Conservation (phyloP, 1,139 yeast genomes). For the Suhomyces coccinellae region DNA sequence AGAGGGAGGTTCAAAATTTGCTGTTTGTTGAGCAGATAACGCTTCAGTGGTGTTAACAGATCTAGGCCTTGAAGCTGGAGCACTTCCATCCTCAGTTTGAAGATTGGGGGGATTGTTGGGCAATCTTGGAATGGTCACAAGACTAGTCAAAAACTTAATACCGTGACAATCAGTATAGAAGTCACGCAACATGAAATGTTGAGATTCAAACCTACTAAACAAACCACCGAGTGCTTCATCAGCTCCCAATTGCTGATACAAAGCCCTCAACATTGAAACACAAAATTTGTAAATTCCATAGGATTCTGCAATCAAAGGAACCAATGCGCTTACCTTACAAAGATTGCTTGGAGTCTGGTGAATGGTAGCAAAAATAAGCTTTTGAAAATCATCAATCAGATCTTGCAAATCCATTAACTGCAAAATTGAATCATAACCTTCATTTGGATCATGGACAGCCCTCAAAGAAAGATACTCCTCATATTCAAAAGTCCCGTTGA, state of each 20-base stretch:
- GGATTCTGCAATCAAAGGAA: constrained; percentile 90
- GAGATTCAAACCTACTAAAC: constrained; percentile 71
- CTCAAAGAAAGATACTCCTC: constrained; percentile 89
- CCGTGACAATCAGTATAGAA: constrained; percentile 91
- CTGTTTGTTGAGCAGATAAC: constrained; percentile 38
- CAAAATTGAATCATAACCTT: constrained; percentile 86
- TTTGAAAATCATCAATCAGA: constrained; percentile 75
- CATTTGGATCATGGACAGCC: constrained; percentile 90
- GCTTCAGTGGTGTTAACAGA: constrained; percentile 26
- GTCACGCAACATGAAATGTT: constrained; percentile 76
- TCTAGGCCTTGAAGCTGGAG: constrained; percentile 41
- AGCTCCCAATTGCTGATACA: constrained; percentile 74
- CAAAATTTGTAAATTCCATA: constrained; percentile 90
- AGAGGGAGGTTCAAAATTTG: constrained; percentile 27
- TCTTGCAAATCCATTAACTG: constrained; percentile 89
- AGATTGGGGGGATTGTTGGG: constrained; percentile 70
- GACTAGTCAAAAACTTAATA: constrained; percentile 76
- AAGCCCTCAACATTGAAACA: constrained; percentile 87
- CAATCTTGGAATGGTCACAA: constrained; percentile 84
- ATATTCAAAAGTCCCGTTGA: constrained; percentile 94
- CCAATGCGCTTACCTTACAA: constrained; percentile 83
- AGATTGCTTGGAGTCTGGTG: constrained; percentile 67
- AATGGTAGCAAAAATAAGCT: constrained; percentile 73
- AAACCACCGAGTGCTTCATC: constrained; percentile 79
- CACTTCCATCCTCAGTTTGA: constrained; percentile 35